Base-by-base conservation (phyloP, 2,329 filamentous ascomycete genomes). In the Ilyonectria destructans region DNA sequence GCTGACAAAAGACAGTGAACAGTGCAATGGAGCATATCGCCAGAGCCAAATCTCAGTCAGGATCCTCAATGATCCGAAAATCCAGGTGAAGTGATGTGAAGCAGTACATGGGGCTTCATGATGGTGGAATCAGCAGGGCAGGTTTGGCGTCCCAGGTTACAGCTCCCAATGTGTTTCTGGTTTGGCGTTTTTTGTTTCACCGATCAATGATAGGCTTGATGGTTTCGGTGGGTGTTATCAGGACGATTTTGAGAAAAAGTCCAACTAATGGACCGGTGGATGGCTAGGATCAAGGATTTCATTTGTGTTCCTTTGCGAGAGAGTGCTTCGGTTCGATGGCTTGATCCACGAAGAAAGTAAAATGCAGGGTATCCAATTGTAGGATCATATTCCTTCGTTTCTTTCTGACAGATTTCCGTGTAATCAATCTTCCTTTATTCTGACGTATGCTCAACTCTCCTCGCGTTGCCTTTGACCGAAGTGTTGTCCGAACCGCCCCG, bases 1-100 rank as follows among this genome's bases (percentile, higher is more conserved):
- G 51, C 69, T 76, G 46, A 75, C 61, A n/a, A 45, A 23, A 61
- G 6, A 13, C 35, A 75, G 74, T 69, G 51, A 63, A 69, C 26
- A 58, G 68, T 26, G 74, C 72, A 9, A 64, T 74, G 58, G 65
- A 67, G 12, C 57, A 75, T n/a, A 76, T 76, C 48, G 67, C 58
- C 6, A 62, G 69, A 19, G 46, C 37, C 9, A 61, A 26, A 19
- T 46, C 45, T 9, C 37, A 45, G 19, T 6, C 45, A 3, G 23
- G 31, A 15, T 29, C 60, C 26, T 29, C 26, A 15, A 51, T 31
- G 48, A 29, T n/a, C n/a, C 48, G 48, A 31, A 29, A 51, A 26
- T 17, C 23, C 48, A 6, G 48, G 17, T 51, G 23, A 51, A 31
- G 48, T n/a, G 9, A 31, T 17, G 21, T 6, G 17, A n/a, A 29